Evolutionary conservation across 1,284 basidiomycete genomes (phyloP).

Genomic region (Trametes polyzona): DNA sequence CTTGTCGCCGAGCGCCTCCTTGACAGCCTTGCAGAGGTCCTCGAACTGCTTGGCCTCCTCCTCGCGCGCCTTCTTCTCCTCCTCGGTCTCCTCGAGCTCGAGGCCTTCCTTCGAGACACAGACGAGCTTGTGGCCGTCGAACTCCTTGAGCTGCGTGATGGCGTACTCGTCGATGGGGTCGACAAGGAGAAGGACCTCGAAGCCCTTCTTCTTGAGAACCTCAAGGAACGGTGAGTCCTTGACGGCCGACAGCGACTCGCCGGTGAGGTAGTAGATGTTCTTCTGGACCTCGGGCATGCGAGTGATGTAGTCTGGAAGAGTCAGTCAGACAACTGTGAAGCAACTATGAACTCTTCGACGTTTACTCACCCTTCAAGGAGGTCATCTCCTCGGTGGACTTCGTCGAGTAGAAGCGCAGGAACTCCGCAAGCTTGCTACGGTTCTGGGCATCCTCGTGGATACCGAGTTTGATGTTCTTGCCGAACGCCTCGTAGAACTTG

Average conservation of each 20-base stretch:
- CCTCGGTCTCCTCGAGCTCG: slow-evolving; percentile 98
- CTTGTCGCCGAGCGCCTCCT: slow-evolving; percentile 99
- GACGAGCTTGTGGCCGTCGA: slow-evolving; percentile 97
- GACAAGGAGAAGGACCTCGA: slow-evolving; percentile 96
- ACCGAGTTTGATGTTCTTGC: slow-evolving; percentile 99
- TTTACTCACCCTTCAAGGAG: slow-evolving; percentile 84
- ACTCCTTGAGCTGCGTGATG: slow-evolving; percentile 98
- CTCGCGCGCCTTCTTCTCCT: slow-evolving; percentile 94
- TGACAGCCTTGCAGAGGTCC: slow-evolving; percentile 93
- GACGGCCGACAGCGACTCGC: slow-evolving; percentile 92
- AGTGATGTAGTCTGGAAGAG: slow-evolving; percentile 89
- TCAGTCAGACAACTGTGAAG: slow-evolving; percentile 7
- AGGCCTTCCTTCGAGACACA: slow-evolving; percentile 99
- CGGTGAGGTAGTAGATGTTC: slow-evolving; percentile 99
- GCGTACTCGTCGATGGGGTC: slow-evolving; percentile 99
- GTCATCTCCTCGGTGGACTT: slow-evolving; percentile 93
- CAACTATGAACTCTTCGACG: background rate
- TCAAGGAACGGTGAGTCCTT: slow-evolving; percentile 99
- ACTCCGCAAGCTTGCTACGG: slow-evolving; percentile 99
- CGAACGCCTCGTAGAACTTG: slow-evolving; percentile 97
- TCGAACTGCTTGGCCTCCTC: slow-evolving; percentile 85
- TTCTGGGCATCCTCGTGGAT: slow-evolving; percentile 99
- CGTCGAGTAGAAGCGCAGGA: slow-evolving; percentile 98
- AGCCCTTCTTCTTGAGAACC: slow-evolving; percentile 99
- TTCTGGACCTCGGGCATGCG: slow-evolving; percentile 99